phyloP scores from a whole-genome alignment of 768 basidiomycete species.

The Coprinopsis strossmayeri region DNA sequence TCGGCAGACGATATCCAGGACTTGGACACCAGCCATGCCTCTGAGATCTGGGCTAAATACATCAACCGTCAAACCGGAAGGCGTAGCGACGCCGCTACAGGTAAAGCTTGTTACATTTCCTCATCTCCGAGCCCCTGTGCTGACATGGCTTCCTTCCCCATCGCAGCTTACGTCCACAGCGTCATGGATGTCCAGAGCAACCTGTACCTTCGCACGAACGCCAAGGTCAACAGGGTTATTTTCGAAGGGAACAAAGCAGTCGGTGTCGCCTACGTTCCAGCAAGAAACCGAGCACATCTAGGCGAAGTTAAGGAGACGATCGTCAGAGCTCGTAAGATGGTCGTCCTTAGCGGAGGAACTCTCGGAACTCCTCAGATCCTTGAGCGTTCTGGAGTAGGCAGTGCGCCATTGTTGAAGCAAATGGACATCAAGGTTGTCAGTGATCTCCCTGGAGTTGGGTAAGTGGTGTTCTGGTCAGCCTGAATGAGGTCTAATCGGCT shows the following conservation, averaged over 20 bases:
- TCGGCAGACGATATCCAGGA: slow-evolving; percentile 64
- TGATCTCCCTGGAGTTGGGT: slow-evolving; percentile 68
- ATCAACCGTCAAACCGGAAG: slow-evolving; percentile 70
- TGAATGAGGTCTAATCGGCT: background rate
- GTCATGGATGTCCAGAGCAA: slow-evolving; percentile 66
- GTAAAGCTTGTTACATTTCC: slow-evolving; percentile 23
- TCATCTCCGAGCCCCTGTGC: background rate
- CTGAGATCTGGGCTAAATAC: slow-evolving; percentile 74
- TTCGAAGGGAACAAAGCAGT: slow-evolving; percentile 70
- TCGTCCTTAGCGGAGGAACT: slow-evolving; percentile 60
- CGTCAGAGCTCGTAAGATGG: slow-evolving; percentile 59
- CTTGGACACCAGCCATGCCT: slow-evolving; percentile 49
- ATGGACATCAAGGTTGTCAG: slow-evolving; percentile 56
- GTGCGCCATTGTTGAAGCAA: slow-evolving; percentile 45
- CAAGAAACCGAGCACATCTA: slow-evolving; percentile 49
- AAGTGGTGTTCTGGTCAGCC: slow-evolving; percentile 14
- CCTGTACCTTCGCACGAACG: slow-evolving; percentile 58
- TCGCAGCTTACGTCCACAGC: slow-evolving; percentile 59
- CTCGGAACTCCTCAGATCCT: slow-evolving; percentile 69
- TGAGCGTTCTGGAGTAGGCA: slow-evolving; percentile 67
- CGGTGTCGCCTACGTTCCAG: slow-evolving; percentile 62
- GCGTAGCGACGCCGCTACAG: slow-evolving; percentile 66
- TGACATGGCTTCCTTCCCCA: background rate
- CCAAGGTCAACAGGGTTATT: slow-evolving; percentile 62
- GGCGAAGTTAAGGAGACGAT: slow-evolving; percentile 54